These are phyloP conservation scores for Talaromyces nanjingensis DNA, from an alignment of 495 filamentous ascomycete species.

Conservation along the genomic window DNA sequence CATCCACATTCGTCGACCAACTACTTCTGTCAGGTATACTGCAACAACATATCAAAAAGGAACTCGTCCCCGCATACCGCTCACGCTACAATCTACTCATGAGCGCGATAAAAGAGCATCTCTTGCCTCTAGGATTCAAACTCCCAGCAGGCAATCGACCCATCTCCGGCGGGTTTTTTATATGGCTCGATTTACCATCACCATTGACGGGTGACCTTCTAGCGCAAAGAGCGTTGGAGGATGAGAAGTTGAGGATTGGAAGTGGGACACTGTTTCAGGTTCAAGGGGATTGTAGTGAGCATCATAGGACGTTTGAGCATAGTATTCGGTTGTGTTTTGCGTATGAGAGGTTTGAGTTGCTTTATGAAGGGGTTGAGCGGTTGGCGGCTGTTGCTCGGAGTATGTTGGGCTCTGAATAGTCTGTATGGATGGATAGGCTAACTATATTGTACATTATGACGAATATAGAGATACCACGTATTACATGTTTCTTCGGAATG, in stretches of 20 bases:
- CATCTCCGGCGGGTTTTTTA: constrained; percentile 65
- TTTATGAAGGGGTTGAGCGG: constrained; percentile 63
- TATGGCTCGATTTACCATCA: constrained; percentile 64
- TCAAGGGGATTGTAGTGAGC: constrained; percentile 38
- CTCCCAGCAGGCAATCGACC: constrained; percentile 27
- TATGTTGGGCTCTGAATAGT: neutral
- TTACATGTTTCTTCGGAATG: neutral
- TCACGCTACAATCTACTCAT: constrained; percentile 48
- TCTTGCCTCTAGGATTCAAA: constrained; percentile 53
- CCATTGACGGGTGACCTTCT: constrained; percentile 46
- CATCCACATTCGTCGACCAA: constrained; percentile 56
- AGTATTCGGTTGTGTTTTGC: constrained; percentile 64
- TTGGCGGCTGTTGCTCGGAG: constrained; percentile 36
- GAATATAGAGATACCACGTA: neutral
- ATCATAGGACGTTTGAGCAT: constrained; percentile 40
- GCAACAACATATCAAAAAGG: constrained; percentile 40
- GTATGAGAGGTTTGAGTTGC: constrained; percentile 61
- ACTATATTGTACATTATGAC: neutral
- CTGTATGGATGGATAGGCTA: too few species aligned
- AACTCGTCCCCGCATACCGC: constrained; percentile 47
- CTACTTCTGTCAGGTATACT: constrained; percentile 47
- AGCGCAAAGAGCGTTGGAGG: constrained; percentile 40
- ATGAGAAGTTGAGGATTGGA: constrained; percentile 57
- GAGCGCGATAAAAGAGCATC: constrained; percentile 43
- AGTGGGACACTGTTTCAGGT: constrained; percentile 64